phyloP scores from a whole-genome alignment of 169 alveolate species.

The Eimeria necatrix region DNA sequence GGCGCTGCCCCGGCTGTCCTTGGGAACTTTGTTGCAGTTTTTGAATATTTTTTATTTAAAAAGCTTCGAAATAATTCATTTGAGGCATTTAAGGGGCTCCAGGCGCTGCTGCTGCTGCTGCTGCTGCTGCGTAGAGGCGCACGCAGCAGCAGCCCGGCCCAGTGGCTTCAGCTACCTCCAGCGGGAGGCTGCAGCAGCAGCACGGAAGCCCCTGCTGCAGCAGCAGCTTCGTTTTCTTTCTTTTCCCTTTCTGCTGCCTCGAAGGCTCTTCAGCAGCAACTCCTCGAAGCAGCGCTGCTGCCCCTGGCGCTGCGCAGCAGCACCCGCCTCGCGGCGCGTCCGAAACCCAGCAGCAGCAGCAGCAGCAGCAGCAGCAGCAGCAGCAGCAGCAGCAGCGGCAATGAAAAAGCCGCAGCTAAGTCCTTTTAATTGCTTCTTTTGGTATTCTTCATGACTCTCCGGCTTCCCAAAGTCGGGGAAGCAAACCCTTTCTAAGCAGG shows the following conservation, averaged over 20 bases:
- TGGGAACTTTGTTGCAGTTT: not conserved
- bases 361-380: not conserved
- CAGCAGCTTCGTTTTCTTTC: no score
- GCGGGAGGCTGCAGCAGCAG: no score
- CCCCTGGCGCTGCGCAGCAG: no score
- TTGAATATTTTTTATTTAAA: no score
- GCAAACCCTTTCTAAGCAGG: not conserved
- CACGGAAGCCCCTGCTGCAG: no score
- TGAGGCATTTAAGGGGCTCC: not conserved
- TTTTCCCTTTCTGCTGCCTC: not conserved
- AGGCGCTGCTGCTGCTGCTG: not conserved
- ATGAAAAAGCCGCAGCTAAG: not conserved
- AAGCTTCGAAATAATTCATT: not conserved
- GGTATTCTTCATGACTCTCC: not conserved
- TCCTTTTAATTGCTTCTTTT: not conserved
- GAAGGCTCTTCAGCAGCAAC: not conserved
- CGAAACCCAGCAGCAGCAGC: not conserved
- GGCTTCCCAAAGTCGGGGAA: no score
- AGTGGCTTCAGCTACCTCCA: no score
- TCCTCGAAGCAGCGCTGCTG: no score
- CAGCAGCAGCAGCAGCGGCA: slow-evolving; percentile 19
- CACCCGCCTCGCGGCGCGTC: no score
- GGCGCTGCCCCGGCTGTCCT: no score
- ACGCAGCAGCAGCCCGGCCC: no score
- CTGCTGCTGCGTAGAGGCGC: slow-evolving; percentile 13